Evolutionary conservation across 1,284 basidiomycete species (phyloP), one percentile per base, ranked within the genome.

Genomic region (Moniliella sp.): DNA sequence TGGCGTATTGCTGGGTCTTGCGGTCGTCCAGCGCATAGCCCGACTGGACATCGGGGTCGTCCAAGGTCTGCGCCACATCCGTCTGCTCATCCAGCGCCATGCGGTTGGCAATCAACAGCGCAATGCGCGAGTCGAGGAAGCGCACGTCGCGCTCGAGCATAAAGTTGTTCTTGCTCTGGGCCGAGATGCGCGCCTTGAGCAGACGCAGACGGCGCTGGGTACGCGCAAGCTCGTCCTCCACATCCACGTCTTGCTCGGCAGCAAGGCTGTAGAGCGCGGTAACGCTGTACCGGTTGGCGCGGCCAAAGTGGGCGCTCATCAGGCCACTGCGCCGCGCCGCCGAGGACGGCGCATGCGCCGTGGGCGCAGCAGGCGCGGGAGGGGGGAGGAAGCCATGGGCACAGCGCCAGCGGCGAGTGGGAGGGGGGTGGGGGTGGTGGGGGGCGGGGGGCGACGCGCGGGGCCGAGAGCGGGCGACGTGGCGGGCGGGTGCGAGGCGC

Each of bases 131-230:
- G 66, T 99, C 91, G 33, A 99, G 74, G 63, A 97, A 97, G 30
- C 91, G 76, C 23, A 97, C 91, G 63, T 99, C 91, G 29, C 88
- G 74, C 62, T 97, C 88, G 17, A 97, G 71, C 16, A 97, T 83
- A 59, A 97, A 97, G 66, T 97, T 99, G 71, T 88, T 93, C 70
- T 99, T 97, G 33, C 81, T 88, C 65, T 97, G 91, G 0, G 81
- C 76, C 14, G 84, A 94, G 45, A 99, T 99, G 52, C 83, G 78
- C n/a, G 76, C 72, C 65, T 99, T 97, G 48, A 97, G 71, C 49
- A 94, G 86, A 18, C 91, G 70, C 28, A 99, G 67, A 28, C 83
- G 78, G 64, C 27, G 66, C 75, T 46, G 56, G 81, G 82, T 80
- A 69, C 82, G 69, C 5, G 86, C 84, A 37, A 97, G 67, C 62